phyloP scores from a whole-genome alignment of 2,329 filamentous ascomycete genomes.

The Magnaporthiopsis rhizophila region DNA sequence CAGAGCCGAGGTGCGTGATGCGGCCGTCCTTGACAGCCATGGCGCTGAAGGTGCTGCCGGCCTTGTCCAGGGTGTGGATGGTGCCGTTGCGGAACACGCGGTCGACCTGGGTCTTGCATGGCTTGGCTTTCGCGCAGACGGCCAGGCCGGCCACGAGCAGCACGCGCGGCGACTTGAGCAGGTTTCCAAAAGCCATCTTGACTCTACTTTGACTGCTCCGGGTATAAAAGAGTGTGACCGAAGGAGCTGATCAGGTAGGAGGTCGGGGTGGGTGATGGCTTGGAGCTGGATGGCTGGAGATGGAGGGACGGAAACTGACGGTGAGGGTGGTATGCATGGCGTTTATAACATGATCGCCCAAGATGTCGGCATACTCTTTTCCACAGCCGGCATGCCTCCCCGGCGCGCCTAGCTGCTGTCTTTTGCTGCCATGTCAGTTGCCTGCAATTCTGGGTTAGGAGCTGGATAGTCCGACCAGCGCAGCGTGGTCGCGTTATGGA shows the following conservation, averaged over 20 bases:
- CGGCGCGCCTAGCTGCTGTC: too few species aligned
- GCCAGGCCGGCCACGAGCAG: conserved; percentile 1
- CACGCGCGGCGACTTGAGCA: not conserved
- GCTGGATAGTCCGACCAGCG: too few species aligned
- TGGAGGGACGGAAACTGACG: not conserved
- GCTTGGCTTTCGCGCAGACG: not conserved
- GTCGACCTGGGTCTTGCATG: not conserved
- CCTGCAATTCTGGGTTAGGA: not conserved
- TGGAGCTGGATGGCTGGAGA: not conserved
- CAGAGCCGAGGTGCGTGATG: not conserved
- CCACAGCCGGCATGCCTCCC: too few species aligned
- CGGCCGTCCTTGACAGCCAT: not conserved
- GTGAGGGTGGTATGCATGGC: too few species aligned
- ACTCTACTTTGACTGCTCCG: not conserved
- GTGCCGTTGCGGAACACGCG: not conserved
- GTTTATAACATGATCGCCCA: not conserved
- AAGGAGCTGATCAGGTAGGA: not conserved
- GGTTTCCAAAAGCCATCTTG: not conserved
- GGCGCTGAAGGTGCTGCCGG: not conserved
- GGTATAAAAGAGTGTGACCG: not conserved
- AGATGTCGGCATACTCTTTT: not conserved
- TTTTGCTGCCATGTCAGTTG: not conserved
- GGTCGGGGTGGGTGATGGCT: not conserved
- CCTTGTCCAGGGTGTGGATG: conserved; percentile 1
- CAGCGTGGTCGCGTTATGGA: not conserved